Percentiles rank a stretch among this genome's conserved stretches.
phyloP scores from a whole-genome alignment of 2,329 filamentous ascomycete species.

The Colletotrichum cordylinicola region DNA sequence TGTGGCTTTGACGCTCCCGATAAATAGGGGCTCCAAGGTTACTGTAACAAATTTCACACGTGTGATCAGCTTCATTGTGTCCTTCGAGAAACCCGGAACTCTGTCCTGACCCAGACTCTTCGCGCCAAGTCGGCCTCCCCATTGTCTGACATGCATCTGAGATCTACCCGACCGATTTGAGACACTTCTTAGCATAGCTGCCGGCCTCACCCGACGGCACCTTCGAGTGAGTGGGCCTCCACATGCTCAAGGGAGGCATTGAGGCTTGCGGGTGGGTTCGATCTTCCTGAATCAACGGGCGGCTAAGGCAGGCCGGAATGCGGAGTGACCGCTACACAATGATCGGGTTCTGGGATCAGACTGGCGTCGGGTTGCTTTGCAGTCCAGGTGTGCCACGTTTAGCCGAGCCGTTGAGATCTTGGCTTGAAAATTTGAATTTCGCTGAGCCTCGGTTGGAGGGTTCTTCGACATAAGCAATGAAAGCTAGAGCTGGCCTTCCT shows the following conservation, averaged over 20 bases:
- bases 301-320: background rate
- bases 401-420: background rate
- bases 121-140: background rate
- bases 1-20: too few relatives aligned
- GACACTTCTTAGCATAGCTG: background rate
- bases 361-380: background rate
- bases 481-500: background rate
- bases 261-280: background rate
- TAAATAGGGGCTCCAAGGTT: too few relatives aligned
- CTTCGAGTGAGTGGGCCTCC: background rate
- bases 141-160: background rate
- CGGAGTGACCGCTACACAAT: background rate
- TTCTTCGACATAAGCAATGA: background rate
- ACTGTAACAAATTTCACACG: too few relatives aligned
- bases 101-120: background rate
- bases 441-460: accelerated
- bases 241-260: background rate
- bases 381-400: background rate
- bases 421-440: background rate
- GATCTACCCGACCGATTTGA: background rate
- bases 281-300: background rate
- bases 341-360: background rate
- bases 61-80: background rate
- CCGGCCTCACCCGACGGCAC: background rate
- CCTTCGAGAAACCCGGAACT: background rate